phyloP scores from a whole-genome alignment of 2,329 filamentous ascomycete genomes.

The Gyromitra esculenta region DNA sequence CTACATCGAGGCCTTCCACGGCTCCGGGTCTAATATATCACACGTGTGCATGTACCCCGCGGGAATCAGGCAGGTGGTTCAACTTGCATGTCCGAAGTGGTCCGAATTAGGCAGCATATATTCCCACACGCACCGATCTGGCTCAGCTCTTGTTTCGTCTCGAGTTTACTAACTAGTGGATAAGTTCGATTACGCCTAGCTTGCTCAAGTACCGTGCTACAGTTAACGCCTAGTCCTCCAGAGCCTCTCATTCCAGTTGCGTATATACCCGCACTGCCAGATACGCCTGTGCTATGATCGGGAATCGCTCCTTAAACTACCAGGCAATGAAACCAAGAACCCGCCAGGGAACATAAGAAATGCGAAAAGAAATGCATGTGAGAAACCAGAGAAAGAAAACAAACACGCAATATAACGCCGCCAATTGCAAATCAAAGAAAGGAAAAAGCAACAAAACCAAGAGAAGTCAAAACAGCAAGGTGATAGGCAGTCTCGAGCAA shows the following conservation, averaged over 20 bases:
- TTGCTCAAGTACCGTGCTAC: background rate
- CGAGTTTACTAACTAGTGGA: background rate
- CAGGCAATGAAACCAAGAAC: background rate
- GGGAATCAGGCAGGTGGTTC: conserved; percentile 3
- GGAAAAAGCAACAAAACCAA: background rate
- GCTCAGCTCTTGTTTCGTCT: background rate
- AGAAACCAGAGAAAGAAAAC: background rate
- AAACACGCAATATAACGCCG: conserved; percentile 1
- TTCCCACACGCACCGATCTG: background rate
- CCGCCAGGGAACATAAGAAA: background rate
- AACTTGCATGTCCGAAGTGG: background rate
- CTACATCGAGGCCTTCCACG: background rate
- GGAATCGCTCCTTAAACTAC: background rate
- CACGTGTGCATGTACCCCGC: background rate
- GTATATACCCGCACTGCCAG: background rate
- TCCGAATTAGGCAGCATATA: background rate
- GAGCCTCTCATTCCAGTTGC: background rate
- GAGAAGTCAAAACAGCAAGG: background rate
- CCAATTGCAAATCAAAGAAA: background rate
- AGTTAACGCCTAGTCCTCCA: background rate
- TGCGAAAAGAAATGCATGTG: background rate
- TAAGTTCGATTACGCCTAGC: background rate
- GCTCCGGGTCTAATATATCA: background rate
- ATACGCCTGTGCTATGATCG: background rate
- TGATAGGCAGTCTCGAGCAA: background rate